Evolutionary conservation across 192 early-diverging fungal genomes (phyloP).

Genomic region (Chytriomyces sp.): DNA sequence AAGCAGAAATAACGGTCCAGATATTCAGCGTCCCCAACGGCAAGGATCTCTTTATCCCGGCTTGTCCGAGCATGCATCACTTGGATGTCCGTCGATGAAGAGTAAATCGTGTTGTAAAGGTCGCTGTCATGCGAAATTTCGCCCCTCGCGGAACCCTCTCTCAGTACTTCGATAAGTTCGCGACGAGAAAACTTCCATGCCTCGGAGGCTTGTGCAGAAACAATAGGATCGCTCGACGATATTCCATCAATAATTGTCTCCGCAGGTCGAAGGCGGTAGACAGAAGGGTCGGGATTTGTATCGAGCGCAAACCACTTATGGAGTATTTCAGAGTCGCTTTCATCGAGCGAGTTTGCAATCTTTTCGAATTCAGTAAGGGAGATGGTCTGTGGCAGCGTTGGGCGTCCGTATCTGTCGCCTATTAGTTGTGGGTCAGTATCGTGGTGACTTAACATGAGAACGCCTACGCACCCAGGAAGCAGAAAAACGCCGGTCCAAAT

Average conservation of each 20-base stretch:
- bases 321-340: conserved; percentile 6
- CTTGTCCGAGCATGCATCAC: background rate
- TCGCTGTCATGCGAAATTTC: background rate
- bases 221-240: conserved; percentile 4
- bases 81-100: background rate
- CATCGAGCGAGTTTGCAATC: background rate
- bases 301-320: conserved; percentile 31
- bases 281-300: conserved; percentile 18
- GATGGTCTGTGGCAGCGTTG: conserved; percentile 13
- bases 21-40: background rate
- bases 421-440: background rate
- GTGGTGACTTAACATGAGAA: background rate
- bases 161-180: background rate
- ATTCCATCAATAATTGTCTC: background rate
- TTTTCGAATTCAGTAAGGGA: conserved; percentile 9
- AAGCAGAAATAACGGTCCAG: conserved; percentile 6
- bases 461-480: conserved; percentile 27
- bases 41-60: background rate
- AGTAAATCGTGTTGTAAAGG: background rate
- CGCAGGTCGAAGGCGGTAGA: conserved; percentile 18
- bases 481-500: conserved; percentile 33
- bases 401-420: conserved; percentile 33
- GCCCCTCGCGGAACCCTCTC: conserved; percentile 3
- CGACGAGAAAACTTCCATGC: conserved; percentile 11
- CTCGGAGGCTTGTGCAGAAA: background rate